A percentile compares a stretch with the other conserved stretches of the same genome.
phyloP scores from a whole-genome alignment of 805 yeast species.

The Nakazawaea peltata region DNA sequence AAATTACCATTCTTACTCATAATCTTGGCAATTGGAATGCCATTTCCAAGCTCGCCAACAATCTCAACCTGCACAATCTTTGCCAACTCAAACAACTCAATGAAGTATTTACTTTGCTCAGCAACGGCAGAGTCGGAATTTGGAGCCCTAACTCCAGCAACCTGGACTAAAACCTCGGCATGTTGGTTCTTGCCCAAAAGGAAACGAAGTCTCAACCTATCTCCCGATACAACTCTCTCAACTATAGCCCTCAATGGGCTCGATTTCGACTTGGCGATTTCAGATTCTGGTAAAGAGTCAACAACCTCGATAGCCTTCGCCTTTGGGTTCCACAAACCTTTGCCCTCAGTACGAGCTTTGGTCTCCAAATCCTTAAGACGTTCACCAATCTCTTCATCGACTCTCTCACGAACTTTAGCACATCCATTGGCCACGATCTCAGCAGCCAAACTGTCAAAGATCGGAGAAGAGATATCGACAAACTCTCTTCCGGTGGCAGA shows the following conservation, averaged over 20 bases:
- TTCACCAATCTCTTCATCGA: slow-evolving; percentile 32
- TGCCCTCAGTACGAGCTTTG: slow-evolving; percentile 40
- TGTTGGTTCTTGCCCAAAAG: slow-evolving; percentile 42
- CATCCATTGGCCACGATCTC: slow-evolving; percentile 49
- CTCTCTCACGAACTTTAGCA: slow-evolving; percentile 54
- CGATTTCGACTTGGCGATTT: slow-evolving; percentile 27
- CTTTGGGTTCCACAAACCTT: slow-evolving; percentile 47
- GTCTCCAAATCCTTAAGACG: slow-evolving; percentile 33
- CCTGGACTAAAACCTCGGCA: slow-evolving; percentile 46
- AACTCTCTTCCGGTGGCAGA: slow-evolving; percentile 52
- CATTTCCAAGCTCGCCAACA: slow-evolving; percentile 54
- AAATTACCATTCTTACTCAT: slow-evolving; percentile 31
- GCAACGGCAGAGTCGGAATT: slow-evolving; percentile 37
- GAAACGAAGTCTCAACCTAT: slow-evolving; percentile 58
- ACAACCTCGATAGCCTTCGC: slow-evolving; percentile 17
- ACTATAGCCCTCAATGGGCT: slow-evolving; percentile 51
- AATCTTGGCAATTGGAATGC: slow-evolving; percentile 50
- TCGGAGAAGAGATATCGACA: slow-evolving; percentile 63
- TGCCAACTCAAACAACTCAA: slow-evolving; percentile 56
- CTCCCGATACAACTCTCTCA: slow-evolving; percentile 74
- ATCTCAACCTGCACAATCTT: slow-evolving; percentile 49
- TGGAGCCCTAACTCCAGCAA: slow-evolving; percentile 70
- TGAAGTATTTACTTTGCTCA: slow-evolving; percentile 55
- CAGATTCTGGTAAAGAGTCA: slow-evolving; percentile 22
- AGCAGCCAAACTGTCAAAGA: slow-evolving; percentile 51